Conservation (phyloP, 805 yeast genomes). For the Saccharomycopsis fibuligera region DNA sequence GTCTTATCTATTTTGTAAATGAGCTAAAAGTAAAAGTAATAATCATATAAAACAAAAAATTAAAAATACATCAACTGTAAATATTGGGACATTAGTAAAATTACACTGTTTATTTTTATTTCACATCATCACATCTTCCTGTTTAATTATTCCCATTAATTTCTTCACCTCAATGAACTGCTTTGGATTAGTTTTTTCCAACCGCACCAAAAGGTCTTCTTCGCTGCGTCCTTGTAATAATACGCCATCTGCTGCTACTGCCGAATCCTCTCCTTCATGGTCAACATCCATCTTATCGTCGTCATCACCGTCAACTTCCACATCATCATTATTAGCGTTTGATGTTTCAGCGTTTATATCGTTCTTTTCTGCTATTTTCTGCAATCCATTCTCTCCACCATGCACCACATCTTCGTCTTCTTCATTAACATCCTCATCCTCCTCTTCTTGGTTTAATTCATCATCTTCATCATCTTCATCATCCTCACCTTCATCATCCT, state of each 20-base stretch:
- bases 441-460: slow-evolving; percentile 12
- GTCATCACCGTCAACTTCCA: slow-evolving; percentile 28
- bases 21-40: too few species aligned
- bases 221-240: neutral
- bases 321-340: slow-evolving; percentile 23
- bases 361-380: slow-evolving; percentile 17
- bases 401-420: slow-evolving; percentile 26
- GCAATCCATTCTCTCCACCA: slow-evolving; percentile 26
- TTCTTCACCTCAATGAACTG: slow-evolving; percentile 1
- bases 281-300: slow-evolving; percentile 28
- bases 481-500: slow-evolving; percentile 26
- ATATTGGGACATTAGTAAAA: too few species aligned
- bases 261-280: neutral
- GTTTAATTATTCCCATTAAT: slow-evolving; percentile 10
- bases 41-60: too few species aligned
- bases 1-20: too few species aligned
- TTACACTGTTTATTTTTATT: too few species aligned
- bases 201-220: slow-evolving; percentile 1
- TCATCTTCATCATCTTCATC: slow-evolving; percentile 23
- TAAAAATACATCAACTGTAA: too few species aligned
- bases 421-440: slow-evolving; percentile 7
- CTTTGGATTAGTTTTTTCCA: slow-evolving; percentile 14
- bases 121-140: neutral
- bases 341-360: slow-evolving; percentile 5
- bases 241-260: neutral